Evolutionary conservation across 192 early-diverging fungal species (phyloP).

Genomic region (Podochytrium sp.): DNA sequence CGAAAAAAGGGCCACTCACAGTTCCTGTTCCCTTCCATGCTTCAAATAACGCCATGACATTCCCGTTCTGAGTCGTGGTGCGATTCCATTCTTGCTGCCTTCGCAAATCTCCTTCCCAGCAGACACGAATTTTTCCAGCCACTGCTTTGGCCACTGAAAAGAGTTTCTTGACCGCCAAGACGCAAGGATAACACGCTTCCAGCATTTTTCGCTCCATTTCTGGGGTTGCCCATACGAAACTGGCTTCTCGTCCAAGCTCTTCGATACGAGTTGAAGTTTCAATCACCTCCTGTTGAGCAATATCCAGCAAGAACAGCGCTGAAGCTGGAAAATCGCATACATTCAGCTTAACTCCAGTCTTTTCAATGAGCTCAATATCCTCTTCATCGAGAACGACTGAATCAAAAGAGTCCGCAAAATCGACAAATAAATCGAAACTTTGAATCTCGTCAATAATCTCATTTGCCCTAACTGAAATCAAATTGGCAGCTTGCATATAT

Average conservation of each 20-base stretch:
- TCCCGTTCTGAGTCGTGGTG: conserved; percentile 49
- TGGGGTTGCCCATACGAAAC: conserved; percentile 48
- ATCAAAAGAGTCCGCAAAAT: conserved; percentile 45
- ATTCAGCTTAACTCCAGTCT: conserved; percentile 23
- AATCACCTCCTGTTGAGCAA: conserved; percentile 38
- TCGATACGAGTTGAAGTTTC: conserved; percentile 39
- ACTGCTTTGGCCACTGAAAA: conserved; percentile 45
- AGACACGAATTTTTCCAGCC: conserved; percentile 34
- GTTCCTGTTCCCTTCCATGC: conserved; percentile 40
- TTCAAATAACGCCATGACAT: conserved; percentile 51
- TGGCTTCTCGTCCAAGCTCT: conserved; percentile 46
- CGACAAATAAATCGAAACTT: conserved; percentile 44
- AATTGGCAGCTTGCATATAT: conserved; percentile 43
- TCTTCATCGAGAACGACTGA: conserved; percentile 31
- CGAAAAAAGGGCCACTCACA: neutral
- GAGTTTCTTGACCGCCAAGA: conserved; percentile 54
- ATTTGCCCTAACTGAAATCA: conserved; percentile 40
- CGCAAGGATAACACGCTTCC: conserved; percentile 49
- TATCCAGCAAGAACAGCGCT: conserved; percentile 34
- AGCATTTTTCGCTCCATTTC: conserved; percentile 50
- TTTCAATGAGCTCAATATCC: conserved; percentile 36
- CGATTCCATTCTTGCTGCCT: conserved; percentile 45
- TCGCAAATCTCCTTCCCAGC: conserved; percentile 37
- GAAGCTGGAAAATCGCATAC: conserved; percentile 34
- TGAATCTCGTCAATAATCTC: conserved; percentile 46